Percentiles rank a stretch among this genome's conserved stretches.
Conservation (phyloP, 441 rosid genomes). For the Populus hybrid region DNA sequence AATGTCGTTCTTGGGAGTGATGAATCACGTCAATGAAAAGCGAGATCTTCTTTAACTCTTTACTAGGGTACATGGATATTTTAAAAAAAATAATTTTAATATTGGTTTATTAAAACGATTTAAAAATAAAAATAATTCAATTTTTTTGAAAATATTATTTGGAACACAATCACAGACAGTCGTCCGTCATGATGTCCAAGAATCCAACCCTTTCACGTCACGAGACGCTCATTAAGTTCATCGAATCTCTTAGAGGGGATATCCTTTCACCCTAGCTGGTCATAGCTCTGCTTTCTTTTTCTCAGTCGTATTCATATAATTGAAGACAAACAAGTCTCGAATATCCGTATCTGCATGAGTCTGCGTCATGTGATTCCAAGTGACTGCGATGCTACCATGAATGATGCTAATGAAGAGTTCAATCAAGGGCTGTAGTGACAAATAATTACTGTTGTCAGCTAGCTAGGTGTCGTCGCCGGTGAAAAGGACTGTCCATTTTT, state of each 20-base stretch:
- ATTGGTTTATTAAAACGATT: no score
- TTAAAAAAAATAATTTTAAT: no score
- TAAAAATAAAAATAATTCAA: no score
- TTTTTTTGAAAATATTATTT: no score
- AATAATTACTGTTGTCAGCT: background rate
- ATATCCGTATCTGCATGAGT: no score
- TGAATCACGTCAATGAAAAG: background rate
- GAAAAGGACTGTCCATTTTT: no score
- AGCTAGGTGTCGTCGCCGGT: background rate
- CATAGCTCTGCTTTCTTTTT: no score
- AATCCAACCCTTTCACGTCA: conserved; percentile 32
- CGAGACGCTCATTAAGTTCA: background rate
- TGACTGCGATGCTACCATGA: background rate
- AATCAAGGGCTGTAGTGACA: no score
- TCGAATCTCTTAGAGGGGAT: no score
- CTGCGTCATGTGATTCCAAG: background rate
- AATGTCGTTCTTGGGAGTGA: background rate
- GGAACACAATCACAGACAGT: no score
- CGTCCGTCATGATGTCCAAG: conserved; percentile 17
- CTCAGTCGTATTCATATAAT: background rate
- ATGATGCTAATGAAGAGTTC: no score
- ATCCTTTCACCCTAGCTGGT: background rate
- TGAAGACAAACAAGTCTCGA: no score
- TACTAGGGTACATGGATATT: background rate
- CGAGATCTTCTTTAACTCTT: conserved; percentile 27